Evolutionary conservation across 1,284 basidiomycete species (phyloP).

Genomic region (Spongiforma sp.): DNA sequence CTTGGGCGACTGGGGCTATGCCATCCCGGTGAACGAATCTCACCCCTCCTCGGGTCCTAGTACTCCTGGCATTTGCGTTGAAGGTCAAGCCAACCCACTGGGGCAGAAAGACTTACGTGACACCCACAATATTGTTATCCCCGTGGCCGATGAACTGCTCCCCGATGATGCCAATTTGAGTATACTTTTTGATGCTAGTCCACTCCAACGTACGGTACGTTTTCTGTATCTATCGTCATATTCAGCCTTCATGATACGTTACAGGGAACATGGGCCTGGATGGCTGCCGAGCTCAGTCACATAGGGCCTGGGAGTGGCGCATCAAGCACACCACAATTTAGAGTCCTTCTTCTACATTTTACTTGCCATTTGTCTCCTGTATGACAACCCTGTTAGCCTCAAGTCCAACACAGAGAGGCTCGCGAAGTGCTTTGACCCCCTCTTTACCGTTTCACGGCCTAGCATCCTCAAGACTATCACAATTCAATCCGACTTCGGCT

Average conservation of each 20-base stretch:
- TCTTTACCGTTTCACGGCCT: background rate
- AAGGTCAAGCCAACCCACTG: background rate
- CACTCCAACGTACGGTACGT: background rate
- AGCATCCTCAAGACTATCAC: background rate
- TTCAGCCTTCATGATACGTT: background rate
- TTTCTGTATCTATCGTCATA: background rate
- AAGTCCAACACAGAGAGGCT: constrained; percentile 3
- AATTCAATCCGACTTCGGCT: background rate
- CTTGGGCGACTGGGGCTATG: constrained; percentile 7
- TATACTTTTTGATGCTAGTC: background rate
- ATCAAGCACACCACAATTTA: constrained; percentile 2
- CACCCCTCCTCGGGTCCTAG: background rate
- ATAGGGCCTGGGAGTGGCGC: background rate
- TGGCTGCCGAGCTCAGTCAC: constrained; percentile 12
- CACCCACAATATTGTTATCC: background rate
- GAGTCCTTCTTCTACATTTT: constrained; percentile 18
- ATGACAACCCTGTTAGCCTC: background rate
- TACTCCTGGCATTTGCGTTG: background rate
- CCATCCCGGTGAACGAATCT: background rate
- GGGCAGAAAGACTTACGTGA: background rate
- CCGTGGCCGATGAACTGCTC: background rate
- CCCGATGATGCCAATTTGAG: background rate
- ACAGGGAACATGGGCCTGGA: constrained; percentile 15
- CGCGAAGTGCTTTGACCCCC: constrained; percentile 3
- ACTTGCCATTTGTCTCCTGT: constrained; percentile 9